Evolutionary conservation across 352 stramenopile species (phyloP).

Genomic region (Pythium aphanidermatum): DNA sequence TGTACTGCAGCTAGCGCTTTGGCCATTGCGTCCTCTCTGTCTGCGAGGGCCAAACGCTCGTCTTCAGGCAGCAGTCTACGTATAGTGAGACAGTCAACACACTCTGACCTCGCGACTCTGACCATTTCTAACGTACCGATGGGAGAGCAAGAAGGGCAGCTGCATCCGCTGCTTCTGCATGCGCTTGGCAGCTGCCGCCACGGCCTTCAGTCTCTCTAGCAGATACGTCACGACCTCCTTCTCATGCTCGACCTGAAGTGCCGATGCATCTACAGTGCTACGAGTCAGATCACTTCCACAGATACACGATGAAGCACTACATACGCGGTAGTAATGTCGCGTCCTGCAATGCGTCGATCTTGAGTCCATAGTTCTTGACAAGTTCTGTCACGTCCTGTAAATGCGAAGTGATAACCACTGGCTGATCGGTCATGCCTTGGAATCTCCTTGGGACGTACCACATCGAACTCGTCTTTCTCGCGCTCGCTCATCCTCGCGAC

Average conservation of each 20-base stretch:
- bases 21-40: conserved; percentile 39
- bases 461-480: conserved; percentile 75
- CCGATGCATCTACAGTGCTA: conserved; percentile 6
- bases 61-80: conserved; percentile 57
- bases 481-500: conserved; percentile 47
- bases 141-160: conserved; percentile 60
- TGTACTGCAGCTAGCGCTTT: conserved; percentile 22
- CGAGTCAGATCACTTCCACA: not conserved
- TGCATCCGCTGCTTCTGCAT: conserved; percentile 69
- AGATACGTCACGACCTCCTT: conserved; percentile 71
- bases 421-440: too few species aligned
- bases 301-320: not conserved
- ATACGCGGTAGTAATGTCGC: conserved; percentile 17
- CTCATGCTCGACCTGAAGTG: conserved; percentile 35
- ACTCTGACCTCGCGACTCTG: not conserved
- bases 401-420: not conserved
- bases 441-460: conserved; percentile 38
- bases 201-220: conserved; percentile 60
- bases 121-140: conserved; percentile 25
- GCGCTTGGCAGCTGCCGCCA: conserved; percentile 52
- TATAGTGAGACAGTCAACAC: too few species aligned
- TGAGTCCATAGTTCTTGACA: conserved; percentile 56
- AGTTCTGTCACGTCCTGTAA: conserved; percentile 63
- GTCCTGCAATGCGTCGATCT: conserved; percentile 52
- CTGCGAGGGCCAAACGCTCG: conserved; percentile 40